Evolutionary conservation across 2,329 filamentous ascomycete species (phyloP), one percentile per base, ranked within the genome.

Genomic region (Xylaria sp.): DNA sequence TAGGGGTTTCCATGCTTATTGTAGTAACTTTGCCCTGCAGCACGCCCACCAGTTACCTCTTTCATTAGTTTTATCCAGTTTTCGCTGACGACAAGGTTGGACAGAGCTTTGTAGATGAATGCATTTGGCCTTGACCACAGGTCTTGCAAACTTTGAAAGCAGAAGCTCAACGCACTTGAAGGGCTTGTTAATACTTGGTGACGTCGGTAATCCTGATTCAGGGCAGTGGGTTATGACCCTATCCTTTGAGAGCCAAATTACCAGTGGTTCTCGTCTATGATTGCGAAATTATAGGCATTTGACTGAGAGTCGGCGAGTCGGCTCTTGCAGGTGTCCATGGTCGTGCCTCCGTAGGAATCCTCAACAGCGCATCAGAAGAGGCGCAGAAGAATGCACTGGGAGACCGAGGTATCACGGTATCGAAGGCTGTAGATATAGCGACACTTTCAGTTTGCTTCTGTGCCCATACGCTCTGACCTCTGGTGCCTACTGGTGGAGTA

Each of bases 291-390:
- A 37, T 6, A 52, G 39, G 54, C 12, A 63, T 59, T 13, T 28
- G 25, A 50, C 50, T 67, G 12, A 72, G 37, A 13, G 70, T 72
- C 12, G 70, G 70, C 25, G 70, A 72, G 25, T 72, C 70, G 3
- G 70, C 70, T 18, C 56, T 63, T 37, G 69, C 66, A 58, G 60
- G 54, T 23, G 63, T 58, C 51, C 57, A 62, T 28, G 41, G 34
- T 34, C 63, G 55, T 51, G 44, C 37, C 44, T 66, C 54, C 18
- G 56, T 60, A 28, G 69, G 66, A 13, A 55, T 65, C 8, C 23
- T 61, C 12, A 70, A 41, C n/a, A 63, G 39, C 7, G 59, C 23
- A 51, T 71, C 46, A 15, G 67, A 58, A 23, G 58, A 52, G n/a
- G 60, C 25, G 52, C 68, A 68, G 44, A 67, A 65, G 48, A 64